Conservation (phyloP, 306 rosid genomes). For the Glycyrrhiza uralensis region DNA sequence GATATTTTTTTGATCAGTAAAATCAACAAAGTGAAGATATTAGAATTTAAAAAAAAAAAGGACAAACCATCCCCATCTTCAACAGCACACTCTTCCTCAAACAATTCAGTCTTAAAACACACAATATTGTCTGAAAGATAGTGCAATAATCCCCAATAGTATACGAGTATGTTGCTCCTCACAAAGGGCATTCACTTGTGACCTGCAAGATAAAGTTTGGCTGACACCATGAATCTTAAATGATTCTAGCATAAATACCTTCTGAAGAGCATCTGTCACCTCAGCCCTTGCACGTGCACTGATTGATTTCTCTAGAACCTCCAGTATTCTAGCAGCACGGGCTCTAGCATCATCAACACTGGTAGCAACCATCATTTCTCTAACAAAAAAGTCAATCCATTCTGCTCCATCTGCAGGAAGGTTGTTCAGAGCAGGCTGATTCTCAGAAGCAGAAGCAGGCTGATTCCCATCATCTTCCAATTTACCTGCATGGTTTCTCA, state of each 20-base stretch:
- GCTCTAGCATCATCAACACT: conserved; percentile 79
- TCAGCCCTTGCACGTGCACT: conserved; percentile 61
- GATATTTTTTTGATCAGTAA: no score
- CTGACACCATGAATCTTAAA: background rate
- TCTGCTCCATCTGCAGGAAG: conserved; percentile 77
- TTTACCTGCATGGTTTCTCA: conserved; percentile 37
- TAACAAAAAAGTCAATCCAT: conserved; percentile 87
- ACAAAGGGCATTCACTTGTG: background rate
- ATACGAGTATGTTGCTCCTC: background rate
- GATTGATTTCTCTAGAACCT: conserved; percentile 78
- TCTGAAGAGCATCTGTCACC: conserved; percentile 55
- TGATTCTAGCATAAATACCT: conserved; percentile 44
- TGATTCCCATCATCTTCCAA: conserved; percentile 34
- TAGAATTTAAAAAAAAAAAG: background rate
- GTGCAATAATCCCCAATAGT: background rate
- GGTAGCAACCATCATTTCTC: conserved; percentile 73
- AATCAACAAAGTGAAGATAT: background rate
- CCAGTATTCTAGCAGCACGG: conserved; percentile 79
- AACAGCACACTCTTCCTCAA: background rate
- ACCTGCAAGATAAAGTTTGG: conserved; percentile 1
- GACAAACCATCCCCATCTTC: background rate
- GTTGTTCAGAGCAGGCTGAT: conserved; percentile 38
- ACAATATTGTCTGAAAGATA: conserved; percentile 2
- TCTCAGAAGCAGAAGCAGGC: conserved; percentile 48
- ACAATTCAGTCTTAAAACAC: conserved; percentile 10